Evolutionary conservation across 2,329 filamentous ascomycete genomes (phyloP), one percentile per base, ranked within the genome.

Genomic region (Penicillium aurantiogriseum): DNA sequence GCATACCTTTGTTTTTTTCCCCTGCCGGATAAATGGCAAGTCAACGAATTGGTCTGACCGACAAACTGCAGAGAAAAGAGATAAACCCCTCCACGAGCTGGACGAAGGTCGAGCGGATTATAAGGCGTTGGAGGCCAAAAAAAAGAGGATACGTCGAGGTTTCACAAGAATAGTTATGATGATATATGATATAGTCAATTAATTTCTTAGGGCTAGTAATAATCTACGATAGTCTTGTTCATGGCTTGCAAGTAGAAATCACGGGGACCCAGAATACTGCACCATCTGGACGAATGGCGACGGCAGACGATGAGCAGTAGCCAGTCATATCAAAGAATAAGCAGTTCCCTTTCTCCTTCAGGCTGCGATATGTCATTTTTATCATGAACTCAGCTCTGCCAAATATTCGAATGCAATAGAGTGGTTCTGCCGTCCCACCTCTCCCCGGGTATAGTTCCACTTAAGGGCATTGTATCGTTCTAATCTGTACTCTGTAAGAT

Each of bases 351-450:
- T 52, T 56, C 46, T 58, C 29, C 25, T 44, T 39, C 27, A 54
- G 59, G 57, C 56, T 63, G 56, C 40, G 65, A 67, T 67, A 61
- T 67, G 63, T 67, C 65, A 67, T 62, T 66, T 67, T 58, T 51
- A 21, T 48, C 56, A 58, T 51, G 61, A 55, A 59, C 57, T 67
- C 62, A 66, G 64, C 60, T 64, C 53, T 56, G 54, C 59, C 48
- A 31, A 59, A 44, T 29, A 44, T 27, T 44, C 3, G 23, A 44
- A 63, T 60, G 51, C 64, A 66, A 60, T 64, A 60, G 57, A 61
- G 47, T 52, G 40, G 39, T 33, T 31, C 21, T 27, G 13, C 56
- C 45, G 59, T 66, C 59, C 64, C 57, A 64, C 59, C 56, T 50
- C 42, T 5, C 29, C 54, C 54, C 40, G 55, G 60, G 45, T 56